Conservation (phyloP, 306 rosid genomes). For the Cucumis hystrix region DNA sequence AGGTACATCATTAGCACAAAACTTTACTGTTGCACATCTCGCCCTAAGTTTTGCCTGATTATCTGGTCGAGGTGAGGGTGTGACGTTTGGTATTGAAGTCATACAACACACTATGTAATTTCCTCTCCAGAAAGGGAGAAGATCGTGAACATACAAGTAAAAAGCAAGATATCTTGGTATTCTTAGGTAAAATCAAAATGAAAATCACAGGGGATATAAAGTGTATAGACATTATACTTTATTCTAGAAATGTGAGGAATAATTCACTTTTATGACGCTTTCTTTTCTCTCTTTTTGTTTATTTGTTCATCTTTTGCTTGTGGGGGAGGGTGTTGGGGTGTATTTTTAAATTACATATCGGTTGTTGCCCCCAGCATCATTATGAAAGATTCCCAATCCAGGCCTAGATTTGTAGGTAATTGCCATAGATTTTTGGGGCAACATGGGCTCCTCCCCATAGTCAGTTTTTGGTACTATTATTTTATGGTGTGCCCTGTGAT, state of each 20-base stretch:
- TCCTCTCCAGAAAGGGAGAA: not conserved
- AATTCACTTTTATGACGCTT: not conserved
- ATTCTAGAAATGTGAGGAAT: not conserved
- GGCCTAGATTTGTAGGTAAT: not conserved
- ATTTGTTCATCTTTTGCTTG: not conserved
- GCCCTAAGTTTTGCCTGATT: too few relatives aligned
- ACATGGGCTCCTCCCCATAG: constrained; percentile 42
- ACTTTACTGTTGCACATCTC: too few relatives aligned
- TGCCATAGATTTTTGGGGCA: not conserved
- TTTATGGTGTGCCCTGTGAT: not conserved
- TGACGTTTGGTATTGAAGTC: too few relatives aligned
- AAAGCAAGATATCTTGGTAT: not conserved
- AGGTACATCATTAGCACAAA: too few relatives aligned
- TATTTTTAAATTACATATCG: not conserved
- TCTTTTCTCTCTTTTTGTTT: not conserved
- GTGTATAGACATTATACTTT: not conserved
- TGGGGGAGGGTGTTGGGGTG: not conserved
- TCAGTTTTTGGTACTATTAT: constrained; percentile 1
- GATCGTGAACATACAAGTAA: not conserved
- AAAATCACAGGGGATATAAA: not conserved
- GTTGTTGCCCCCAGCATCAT: not conserved
- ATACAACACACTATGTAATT: too few relatives aligned
- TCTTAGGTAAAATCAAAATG: too few relatives aligned
- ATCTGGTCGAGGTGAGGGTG: too few relatives aligned
- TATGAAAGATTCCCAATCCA: not conserved